Base-by-base conservation (phyloP, 768 basidiomycete genomes). In the Porpolomopsis calyptriformis region DNA sequence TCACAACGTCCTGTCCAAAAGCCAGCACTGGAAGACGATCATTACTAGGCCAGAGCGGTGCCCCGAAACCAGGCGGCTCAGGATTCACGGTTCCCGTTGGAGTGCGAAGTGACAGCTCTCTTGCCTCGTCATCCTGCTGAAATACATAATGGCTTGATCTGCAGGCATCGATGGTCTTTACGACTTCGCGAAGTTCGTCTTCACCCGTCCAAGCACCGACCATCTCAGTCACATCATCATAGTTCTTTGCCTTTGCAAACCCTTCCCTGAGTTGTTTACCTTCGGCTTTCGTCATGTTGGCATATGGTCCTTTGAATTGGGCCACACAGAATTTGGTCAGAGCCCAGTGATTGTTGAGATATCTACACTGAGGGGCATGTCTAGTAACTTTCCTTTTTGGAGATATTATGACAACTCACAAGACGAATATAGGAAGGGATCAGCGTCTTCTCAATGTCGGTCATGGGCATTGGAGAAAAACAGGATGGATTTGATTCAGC, bases 401-500 rank as follows among this genome's bases (percentile, higher is more conserved):
- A n/a, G 47, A 37, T 18, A 20, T 16, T 43, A 16, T 12, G 18
- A 43, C 12, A 7, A 47, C 65, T 36, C 64, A 88, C 82, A 64
- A 96, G 56, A 51, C 80, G 81, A 50, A 90, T 55, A 61, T 90
- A 86, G 4, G 80, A 63, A 20, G 85, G 83, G 39, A 87, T 66
- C 22, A 96, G 65, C 3, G 74, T 79, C 44, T 65, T 63, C 50
- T 85, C 82, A 1, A 91, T 64, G 53, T 91, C 85, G 10, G 67
- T 58, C 20, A 89, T 66, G 2, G 85, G 85, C 0, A 59, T 74
- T 14, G 74, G 64, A 2, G 78, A 77, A 69, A 98, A 98, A 54
- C 90, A 85, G 0, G 86, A 81, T 0, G 91, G 89, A 61, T 98
- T 99, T 4, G 82, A 65, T 62, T 99, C 96, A 4, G 93, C 96